These are phyloP conservation scores for Henningerozyma blattae DNA, from an alignment of 805 yeast species.

Conservation along the genomic window DNA sequence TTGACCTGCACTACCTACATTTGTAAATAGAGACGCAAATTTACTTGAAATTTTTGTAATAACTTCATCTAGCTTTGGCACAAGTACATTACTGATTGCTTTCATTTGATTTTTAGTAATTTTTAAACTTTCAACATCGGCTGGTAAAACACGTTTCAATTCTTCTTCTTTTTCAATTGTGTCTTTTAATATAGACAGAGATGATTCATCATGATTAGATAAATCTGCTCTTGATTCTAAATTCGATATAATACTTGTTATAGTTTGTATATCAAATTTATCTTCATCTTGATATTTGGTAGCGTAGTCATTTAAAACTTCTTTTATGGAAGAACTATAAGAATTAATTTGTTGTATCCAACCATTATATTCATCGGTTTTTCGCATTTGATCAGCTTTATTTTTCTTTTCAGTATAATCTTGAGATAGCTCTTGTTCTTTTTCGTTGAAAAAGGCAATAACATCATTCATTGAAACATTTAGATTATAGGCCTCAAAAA, in stretches of 20 bases:
- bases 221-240: slow-evolving; percentile 35
- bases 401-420: slow-evolving; percentile 21
- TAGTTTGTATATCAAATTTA: slow-evolving; percentile 27
- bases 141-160: slow-evolving; percentile 9
- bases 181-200: slow-evolving; percentile 23
- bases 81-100: slow-evolving; percentile 40
- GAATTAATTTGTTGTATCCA: slow-evolving; percentile 21
- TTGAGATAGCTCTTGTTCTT: slow-evolving; percentile 17
- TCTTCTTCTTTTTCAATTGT: slow-evolving; percentile 17
- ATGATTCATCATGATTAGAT: slow-evolving; percentile 28
- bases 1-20: slow-evolving; percentile 82
- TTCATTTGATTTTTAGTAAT: slow-evolving; percentile 29
- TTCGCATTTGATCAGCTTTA: slow-evolving; percentile 15
- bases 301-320: slow-evolving; percentile 30
- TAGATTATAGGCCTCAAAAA: slow-evolving; percentile 31
- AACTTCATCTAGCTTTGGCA: slow-evolving; percentile 42
- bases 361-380: slow-evolving; percentile 15
- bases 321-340: slow-evolving; percentile 31
- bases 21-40: slow-evolving; percentile 53
- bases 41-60: slow-evolving; percentile 46
- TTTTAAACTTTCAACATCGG: slow-evolving; percentile 1
- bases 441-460: slow-evolving; percentile 19
- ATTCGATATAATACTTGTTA: slow-evolving; percentile 30
- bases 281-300: slow-evolving; percentile 24
- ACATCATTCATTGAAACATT: slow-evolving; percentile 22